These are phyloP conservation scores for Rhodotorula sp. DNA, from an alignment of 1,284 basidiomycete species.

Conservation along the genomic window DNA sequence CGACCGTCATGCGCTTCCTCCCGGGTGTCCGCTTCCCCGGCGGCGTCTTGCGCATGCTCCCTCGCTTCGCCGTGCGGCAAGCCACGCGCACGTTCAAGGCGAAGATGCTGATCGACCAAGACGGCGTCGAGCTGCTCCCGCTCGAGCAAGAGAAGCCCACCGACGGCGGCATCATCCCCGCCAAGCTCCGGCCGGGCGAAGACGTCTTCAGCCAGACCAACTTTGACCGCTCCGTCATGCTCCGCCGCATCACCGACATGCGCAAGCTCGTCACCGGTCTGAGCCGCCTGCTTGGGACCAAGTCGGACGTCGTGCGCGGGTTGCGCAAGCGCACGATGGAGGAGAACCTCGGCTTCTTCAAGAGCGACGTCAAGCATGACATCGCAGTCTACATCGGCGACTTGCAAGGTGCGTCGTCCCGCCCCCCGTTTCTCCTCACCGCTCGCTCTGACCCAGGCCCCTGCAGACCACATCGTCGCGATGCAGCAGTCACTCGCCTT, in stretches of 20 bases:
- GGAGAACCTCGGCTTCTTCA: slow-evolving; percentile 45
- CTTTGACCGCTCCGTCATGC: slow-evolving; percentile 50
- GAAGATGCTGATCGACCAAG: slow-evolving; percentile 38
- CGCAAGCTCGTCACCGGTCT: slow-evolving; percentile 81
- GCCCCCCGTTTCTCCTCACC: neutral
- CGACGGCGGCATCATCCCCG: slow-evolving; percentile 3
- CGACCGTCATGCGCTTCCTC: slow-evolving; percentile 9
- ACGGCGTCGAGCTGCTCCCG: slow-evolving; percentile 28
- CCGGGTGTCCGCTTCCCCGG: slow-evolving; percentile 11
- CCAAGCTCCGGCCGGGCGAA: neutral
- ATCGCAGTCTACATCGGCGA: slow-evolving; percentile 80
- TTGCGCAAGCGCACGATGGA: slow-evolving; percentile 68
- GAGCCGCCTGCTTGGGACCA: slow-evolving; percentile 72
- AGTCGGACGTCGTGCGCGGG: slow-evolving; percentile 78
- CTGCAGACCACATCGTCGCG: slow-evolving; percentile 81
- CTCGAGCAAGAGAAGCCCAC: slow-evolving; percentile 13
- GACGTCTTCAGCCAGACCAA: slow-evolving; percentile 16
- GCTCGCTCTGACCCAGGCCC: neutral
- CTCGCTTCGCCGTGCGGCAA: neutral
- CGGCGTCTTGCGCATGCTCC: slow-evolving; percentile 22
- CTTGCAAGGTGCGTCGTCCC: slow-evolving; percentile 68
- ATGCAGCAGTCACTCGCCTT: slow-evolving; percentile 82
- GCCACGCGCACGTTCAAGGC: slow-evolving; percentile 16
- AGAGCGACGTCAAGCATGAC: slow-evolving; percentile 40
- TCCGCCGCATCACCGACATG: slow-evolving; percentile 74